Conservation (phyloP, 768 basidiomycete species). For the Gymnopilus dilepis region DNA sequence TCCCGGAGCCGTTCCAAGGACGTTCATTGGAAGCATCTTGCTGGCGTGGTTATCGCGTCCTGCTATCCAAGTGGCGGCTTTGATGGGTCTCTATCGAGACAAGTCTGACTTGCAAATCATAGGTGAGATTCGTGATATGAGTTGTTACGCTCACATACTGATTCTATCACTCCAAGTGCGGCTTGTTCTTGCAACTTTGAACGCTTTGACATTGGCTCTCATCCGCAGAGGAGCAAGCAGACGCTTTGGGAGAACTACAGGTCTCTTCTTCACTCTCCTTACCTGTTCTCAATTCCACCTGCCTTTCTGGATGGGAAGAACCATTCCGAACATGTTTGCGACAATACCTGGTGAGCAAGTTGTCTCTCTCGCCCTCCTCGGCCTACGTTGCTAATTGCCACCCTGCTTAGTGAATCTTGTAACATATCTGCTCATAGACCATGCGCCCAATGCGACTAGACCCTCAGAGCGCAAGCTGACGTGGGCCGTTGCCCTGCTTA, state of each 20-base stretch:
- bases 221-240: conserved; percentile 64
- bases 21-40: conserved; percentile 79
- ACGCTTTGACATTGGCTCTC: conserved; percentile 64
- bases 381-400: neutral
- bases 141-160: neutral
- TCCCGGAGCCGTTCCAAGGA: conserved; percentile 88
- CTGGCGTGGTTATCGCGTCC: conserved; percentile 66
- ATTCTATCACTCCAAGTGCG: conserved; percentile 58
- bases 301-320: conserved; percentile 92
- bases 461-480: conserved; percentile 40
- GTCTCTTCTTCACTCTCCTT: conserved; percentile 68
- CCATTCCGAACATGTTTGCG: conserved; percentile 94
- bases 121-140: conserved; percentile 46
- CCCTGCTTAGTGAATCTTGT: conserved; percentile 61
- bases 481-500: conserved; percentile 62
- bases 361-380: neutral
- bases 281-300: conserved; percentile 88
- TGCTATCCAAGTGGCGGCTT: conserved; percentile 45
- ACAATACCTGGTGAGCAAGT: conserved; percentile 66
- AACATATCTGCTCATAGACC: conserved; percentile 51
- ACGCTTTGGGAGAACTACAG: conserved; percentile 66
- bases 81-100: conserved; percentile 47
- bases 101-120: conserved; percentile 77
- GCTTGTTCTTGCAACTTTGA: conserved; percentile 68
- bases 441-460: conserved; percentile 42